Conservation (phyloP, 2,329 filamentous ascomycete genomes). For the Alternaria infectoria region DNA sequence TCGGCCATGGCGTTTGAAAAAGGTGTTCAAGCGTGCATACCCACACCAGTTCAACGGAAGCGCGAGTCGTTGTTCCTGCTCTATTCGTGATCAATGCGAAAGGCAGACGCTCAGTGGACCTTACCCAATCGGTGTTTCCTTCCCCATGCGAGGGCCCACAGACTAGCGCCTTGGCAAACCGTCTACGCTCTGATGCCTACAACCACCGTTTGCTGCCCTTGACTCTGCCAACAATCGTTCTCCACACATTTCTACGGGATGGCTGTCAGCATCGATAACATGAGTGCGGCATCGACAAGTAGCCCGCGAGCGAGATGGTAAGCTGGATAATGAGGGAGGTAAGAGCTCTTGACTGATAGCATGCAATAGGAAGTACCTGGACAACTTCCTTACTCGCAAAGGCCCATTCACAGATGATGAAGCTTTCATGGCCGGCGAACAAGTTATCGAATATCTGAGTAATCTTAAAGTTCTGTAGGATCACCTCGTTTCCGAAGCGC, state of each 20-base stretch:
- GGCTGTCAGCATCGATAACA: conserved; percentile 24
- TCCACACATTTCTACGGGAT: conserved; percentile 25
- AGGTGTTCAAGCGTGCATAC: not conserved
- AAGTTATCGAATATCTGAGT: conserved; percentile 52
- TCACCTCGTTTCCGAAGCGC: not conserved
- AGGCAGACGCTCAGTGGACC: not conserved
- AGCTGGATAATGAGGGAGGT: not conserved
- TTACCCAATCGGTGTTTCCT: conserved; percentile 29
- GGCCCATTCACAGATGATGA: conserved; percentile 80
- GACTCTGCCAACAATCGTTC: conserved; percentile 9
- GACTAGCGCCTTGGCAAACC: conserved; percentile 33
- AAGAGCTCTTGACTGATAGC: conserved; percentile 23
- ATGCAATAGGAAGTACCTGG: conserved; percentile 75
- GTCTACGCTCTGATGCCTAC: conserved; percentile 33
- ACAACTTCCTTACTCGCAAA: conserved; percentile 75
- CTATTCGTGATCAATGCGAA: not conserved
- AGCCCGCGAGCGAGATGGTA: conserved; percentile 55
- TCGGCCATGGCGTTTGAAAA: conserved; percentile 51
- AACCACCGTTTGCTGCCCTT: conserved; percentile 20
- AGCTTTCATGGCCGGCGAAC: conserved; percentile 57
- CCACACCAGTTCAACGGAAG: not conserved
- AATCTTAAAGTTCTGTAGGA: conserved; percentile 67
- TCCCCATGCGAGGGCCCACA: conserved; percentile 15
- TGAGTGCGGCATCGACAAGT: conserved; percentile 19
- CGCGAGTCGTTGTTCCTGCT: not conserved